These are phyloP conservation scores for Acephala macrosclerotiorum DNA, from an alignment of 2,329 filamentous ascomycete genomes.

Conservation along the genomic window DNA sequence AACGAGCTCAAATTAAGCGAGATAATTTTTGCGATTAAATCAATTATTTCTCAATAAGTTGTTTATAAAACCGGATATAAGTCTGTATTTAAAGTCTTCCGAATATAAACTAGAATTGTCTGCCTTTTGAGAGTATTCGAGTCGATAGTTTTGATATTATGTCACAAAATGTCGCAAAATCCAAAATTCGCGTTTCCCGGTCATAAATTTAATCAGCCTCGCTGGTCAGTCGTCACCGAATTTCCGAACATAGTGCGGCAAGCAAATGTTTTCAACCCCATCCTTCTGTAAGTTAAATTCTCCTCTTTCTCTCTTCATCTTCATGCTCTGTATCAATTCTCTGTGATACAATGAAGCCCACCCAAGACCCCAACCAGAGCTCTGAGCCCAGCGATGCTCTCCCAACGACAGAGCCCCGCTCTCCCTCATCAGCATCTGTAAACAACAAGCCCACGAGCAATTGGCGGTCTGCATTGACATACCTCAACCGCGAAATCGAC, in stretches of 20 bases:
- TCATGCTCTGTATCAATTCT: neutral
- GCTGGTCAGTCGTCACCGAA: neutral
- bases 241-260: neutral
- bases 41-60: too few species aligned
- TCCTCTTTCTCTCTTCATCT: neutral
- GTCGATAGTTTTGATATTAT: too few species aligned
- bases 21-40: too few species aligned
- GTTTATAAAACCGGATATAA: too few species aligned
- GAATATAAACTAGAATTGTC: too few species aligned
- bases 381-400: slow-evolving; percentile 17
- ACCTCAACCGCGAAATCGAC: slow-evolving; percentile 41
- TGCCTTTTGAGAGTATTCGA: too few species aligned
- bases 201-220: too few species aligned
- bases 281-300: slow-evolving; percentile 6
- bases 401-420: slow-evolving; percentile 26
- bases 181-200: too few species aligned
- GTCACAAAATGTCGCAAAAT: too few species aligned
- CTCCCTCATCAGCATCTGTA: slow-evolving; percentile 23
- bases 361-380: neutral
- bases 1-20: too few species aligned
- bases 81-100: too few species aligned
- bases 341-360: neutral
- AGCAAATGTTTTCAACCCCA: neutral
- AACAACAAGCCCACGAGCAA: slow-evolving; percentile 25
- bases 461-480: slow-evolving; percentile 20